Base-by-base conservation (phyloP, 768 basidiomycete species). In the Pleurotus eryngii region DNA sequence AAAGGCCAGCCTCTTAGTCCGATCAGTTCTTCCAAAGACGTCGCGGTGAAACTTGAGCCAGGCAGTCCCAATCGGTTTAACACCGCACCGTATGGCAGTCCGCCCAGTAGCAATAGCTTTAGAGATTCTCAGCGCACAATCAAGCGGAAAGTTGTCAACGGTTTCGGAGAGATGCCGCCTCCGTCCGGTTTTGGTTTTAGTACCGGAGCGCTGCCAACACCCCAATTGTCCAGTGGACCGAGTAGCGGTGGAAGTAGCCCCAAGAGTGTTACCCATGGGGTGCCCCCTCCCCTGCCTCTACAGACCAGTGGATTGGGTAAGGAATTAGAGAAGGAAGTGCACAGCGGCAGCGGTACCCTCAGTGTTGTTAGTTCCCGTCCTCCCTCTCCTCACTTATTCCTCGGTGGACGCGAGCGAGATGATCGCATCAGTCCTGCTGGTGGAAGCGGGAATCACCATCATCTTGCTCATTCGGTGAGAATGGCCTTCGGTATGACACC, bases 401-500 rank as follows among this genome's bases (percentile, higher is more conserved):
- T 69, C 46, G 55, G 60, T 27, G 42, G 42, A 45, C n/a, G 42
- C n/a, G 42, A 45, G 42, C 61, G 60, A 27, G 63, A 65, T n/a
- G 55, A 43, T 39, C 37, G 22, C 11, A 15, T 42, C 58, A 65
- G 55, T 54, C 24, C 42, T 20, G 38, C 38, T 20, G 45, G 53
- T 24, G 53, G 22, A 53, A 68, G 65, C 39, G 40, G 63, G 49
- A 63, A 71, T 39, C 81, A 85, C 58, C 80, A 83, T 58, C 85
- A 90, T 65, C 81, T 95, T 38, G 91, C 90, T 3, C 89, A 92
- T 65, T 90, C 88, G 0, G 88, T 96, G 20, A 85, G 90, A 39
- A 78, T 87, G 30, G 94, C 93, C 48, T 97, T 97, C 61, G 92
- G 90, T 3, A 95, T 95, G 90, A 94, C 93, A 5, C 92, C 91